These are phyloP conservation scores for Solanum bulbocastanum DNA, from an alignment of 257 asterid genomes.

Conservation along the genomic window DNA sequence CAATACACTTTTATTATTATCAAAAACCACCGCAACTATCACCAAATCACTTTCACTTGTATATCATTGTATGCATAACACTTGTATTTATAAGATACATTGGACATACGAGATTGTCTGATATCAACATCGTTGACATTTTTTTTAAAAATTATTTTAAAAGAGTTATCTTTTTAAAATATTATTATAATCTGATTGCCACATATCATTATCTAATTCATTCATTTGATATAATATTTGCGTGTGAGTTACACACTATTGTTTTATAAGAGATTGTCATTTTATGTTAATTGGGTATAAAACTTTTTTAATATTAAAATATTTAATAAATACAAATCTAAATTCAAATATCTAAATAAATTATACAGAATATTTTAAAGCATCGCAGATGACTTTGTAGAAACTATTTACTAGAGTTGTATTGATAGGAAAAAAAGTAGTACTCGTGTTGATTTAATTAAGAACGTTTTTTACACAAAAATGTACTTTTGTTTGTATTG, in stretches of 20 bases:
- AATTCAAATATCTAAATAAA: neutral
- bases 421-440: neutral
- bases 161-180: neutral
- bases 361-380: no score
- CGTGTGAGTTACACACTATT: neutral
- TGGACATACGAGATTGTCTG: neutral
- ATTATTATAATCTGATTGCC: neutral
- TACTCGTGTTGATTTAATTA: neutral
- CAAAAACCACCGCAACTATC: neutral
- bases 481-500: neutral
- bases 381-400: neutral
- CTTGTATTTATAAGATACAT: neutral
- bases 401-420: neutral
- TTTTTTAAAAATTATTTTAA: neutral
- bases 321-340: neutral
- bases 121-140: neutral
- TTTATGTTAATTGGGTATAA: neutral
- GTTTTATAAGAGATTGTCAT: neutral
- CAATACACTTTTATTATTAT: neutral
- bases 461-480: neutral
- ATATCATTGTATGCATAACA: neutral
- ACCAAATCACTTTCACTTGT: neutral
- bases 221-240: neutral
- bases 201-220: neutral
- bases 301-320: neutral